Evolutionary conservation across 139 green algal species (phyloP).

Genomic region (Chlamydomonas eustigma): DNA sequence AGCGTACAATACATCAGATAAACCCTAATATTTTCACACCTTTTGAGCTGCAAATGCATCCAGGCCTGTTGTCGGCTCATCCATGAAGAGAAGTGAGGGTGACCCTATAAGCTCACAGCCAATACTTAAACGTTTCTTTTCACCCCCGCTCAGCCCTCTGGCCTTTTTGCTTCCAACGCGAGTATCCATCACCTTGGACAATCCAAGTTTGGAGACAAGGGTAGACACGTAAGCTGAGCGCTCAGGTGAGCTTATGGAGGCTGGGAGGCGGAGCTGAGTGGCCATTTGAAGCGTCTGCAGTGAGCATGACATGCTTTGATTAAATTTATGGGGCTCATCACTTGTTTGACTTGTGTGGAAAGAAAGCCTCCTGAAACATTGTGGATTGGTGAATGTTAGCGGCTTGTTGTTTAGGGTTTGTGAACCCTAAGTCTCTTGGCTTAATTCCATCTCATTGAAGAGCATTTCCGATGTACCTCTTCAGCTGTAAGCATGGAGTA

Average conservation of each 20-base stretch:
- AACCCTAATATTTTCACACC: no score
- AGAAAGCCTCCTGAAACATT: no score
- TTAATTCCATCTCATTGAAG: no score
- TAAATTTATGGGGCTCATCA: no score
- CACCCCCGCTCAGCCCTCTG: constrained; percentile 42
- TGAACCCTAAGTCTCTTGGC: no score
- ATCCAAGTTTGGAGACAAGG: neutral
- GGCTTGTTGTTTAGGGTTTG: no score
- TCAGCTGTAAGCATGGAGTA: constrained; percentile 76
- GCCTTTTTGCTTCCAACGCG: constrained; percentile 27
- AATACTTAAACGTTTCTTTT: constrained; percentile 57
- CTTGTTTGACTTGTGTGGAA: no score
- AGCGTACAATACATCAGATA: no score
- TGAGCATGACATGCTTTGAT: neutral
- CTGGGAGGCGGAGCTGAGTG: constrained; percentile 60
- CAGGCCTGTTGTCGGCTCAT: constrained; percentile 89
- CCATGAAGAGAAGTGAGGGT: constrained; percentile 66
- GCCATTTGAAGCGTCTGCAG: constrained; percentile 75
- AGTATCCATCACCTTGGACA: constrained; percentile 5
- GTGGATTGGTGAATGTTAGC: no score
- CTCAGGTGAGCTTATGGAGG: constrained; percentile 15
- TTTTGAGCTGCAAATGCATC: constrained; percentile 79
- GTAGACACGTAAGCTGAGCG: constrained; percentile 23
- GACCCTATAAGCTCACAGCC: constrained; percentile 78
- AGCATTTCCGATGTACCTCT: constrained; percentile 33